Conservation (phyloP, 129 eudicot species). For the Saposhnikovia divaricata region DNA sequence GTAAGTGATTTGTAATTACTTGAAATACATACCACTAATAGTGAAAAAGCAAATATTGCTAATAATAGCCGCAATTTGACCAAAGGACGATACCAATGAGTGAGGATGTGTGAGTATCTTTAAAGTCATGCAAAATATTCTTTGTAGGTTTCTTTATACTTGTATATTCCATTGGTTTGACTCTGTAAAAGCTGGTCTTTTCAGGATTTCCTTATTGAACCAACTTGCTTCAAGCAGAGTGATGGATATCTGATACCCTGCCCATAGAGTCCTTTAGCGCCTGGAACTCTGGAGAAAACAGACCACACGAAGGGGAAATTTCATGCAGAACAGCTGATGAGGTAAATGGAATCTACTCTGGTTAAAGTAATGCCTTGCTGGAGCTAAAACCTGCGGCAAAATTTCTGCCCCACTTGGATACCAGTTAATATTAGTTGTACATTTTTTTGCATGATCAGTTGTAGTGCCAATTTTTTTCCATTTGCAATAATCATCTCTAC, state of each 20-base stretch:
- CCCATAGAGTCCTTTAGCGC: background rate
- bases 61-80: conserved; percentile 47
- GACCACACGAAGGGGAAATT: too few relatives aligned
- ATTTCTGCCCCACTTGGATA: conserved; percentile 11
- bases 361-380: background rate
- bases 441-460: conserved; percentile 14
- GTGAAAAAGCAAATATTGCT: conserved; percentile 24
- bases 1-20: conserved; percentile 27
- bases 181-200: conserved; percentile 12
- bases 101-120: conserved; percentile 17
- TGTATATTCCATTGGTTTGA: conserved; percentile 3
- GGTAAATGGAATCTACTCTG: background rate
- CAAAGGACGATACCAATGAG: conserved; percentile 16
- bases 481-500: conserved; percentile 8
- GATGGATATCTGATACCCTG: conserved; percentile 2
- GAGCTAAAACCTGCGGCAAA: background rate
- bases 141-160: conserved; percentile 19
- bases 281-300: background rate
- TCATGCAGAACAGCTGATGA: conserved; percentile 1
- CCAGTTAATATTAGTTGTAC: conserved; percentile 7
- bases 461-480: conserved; percentile 23
- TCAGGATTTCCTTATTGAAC: conserved; percentile 6
- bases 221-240: conserved; percentile 7
- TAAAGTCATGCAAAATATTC: conserved; percentile 5
- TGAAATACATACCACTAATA: conserved; percentile 27